Evolutionary conservation across 495 filamentous ascomycete genomes (phyloP).

Genomic region (Penicillium nucicola): DNA sequence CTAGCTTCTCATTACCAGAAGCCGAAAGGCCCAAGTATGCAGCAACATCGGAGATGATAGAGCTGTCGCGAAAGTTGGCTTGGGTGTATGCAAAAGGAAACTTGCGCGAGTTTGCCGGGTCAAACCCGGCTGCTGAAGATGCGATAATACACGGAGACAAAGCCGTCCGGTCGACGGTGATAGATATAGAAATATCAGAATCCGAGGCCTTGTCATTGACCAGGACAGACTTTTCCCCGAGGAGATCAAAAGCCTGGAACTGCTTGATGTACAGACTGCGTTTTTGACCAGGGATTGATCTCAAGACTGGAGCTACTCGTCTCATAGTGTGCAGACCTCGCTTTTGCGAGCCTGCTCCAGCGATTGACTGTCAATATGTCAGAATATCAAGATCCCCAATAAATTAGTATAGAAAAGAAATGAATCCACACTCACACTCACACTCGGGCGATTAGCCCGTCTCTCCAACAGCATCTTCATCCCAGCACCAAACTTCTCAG

Average conservation of each 20-base stretch:
- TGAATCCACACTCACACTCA: slow-evolving; percentile 22
- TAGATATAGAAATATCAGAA: slow-evolving; percentile 50
- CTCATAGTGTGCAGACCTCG: slow-evolving; percentile 53
- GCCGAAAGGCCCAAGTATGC: slow-evolving; percentile 50
- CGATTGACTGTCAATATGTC: slow-evolving; percentile 15
- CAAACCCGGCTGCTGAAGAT: slow-evolving; percentile 46
- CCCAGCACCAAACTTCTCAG: slow-evolving; percentile 71
- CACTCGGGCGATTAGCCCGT: slow-evolving; percentile 17
- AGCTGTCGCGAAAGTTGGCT: slow-evolving; percentile 24
- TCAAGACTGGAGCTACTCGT: slow-evolving; percentile 17
- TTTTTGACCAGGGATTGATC: slow-evolving; percentile 30
- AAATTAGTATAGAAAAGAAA: neutral
- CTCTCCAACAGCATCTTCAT: slow-evolving; percentile 58
- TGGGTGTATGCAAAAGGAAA: slow-evolving; percentile 62
- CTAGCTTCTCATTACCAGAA: slow-evolving; percentile 40
- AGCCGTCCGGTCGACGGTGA: slow-evolving; percentile 64
- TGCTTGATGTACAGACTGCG: slow-evolving; percentile 59
- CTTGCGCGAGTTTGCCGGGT: slow-evolving; percentile 37
- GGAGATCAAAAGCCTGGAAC: slow-evolving; percentile 55
- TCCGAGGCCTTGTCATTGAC: slow-evolving; percentile 38
- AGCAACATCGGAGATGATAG: slow-evolving; percentile 39
- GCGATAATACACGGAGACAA: slow-evolving; percentile 65
- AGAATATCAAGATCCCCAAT: slow-evolving; percentile 3
- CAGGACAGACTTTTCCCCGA: slow-evolving; percentile 50
- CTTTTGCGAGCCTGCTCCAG: slow-evolving; percentile 26